Base-by-base conservation (phyloP, 1,139 yeast genomes). In the Hanseniaspora sp. region DNA sequence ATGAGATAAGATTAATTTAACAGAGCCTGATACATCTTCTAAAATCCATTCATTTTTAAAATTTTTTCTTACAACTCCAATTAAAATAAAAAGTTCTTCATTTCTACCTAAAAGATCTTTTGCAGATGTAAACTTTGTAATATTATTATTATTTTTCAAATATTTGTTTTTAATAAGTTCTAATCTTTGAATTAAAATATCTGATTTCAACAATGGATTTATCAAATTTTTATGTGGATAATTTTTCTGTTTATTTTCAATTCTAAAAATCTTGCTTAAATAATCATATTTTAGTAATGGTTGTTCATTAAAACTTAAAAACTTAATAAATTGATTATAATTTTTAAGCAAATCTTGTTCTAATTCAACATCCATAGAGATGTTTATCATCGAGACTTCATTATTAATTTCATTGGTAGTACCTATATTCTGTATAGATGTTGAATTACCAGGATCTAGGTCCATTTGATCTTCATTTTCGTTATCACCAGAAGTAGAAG, bases 101-200 rank as follows among this genome's bases (percentile, higher is more conserved):
- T 84, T 86, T 56, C 95, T 72, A 30, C 98, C 99, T 35, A 90
- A 69, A 58, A 92, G 72, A 64, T 88, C 90, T 62, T 88, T 88
- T 56, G 92, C 80, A 43, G 80, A 74, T 0, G 95, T 84, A 48
- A 90, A 78, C 52, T 82, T 76, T 61, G 80, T 74, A 41, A 62
- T 59, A 1, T 67, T 49, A 30, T 58, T 58, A 12, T 54, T 48
- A 23, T 55, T 56, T 9, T 55, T 41, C 5, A 61, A 38, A n/a
- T 57, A 57, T n/a, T 59, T 55, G 29, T 34, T 17, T 13, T 57
- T 53, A n/a, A 59, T 29, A 13, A 64, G 44, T 18, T 63, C 63
- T 30, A 62, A 59, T 43, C 53, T 49, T 12, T 43, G 39, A 13
- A 51, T 62, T 57, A 56, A 63, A 23, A 44, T 58, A 41, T 30